Evolutionary conservation across 805 yeast species (phyloP), one percentile per base, ranked within the genome.

Genomic region (Candida saitoana): DNA sequence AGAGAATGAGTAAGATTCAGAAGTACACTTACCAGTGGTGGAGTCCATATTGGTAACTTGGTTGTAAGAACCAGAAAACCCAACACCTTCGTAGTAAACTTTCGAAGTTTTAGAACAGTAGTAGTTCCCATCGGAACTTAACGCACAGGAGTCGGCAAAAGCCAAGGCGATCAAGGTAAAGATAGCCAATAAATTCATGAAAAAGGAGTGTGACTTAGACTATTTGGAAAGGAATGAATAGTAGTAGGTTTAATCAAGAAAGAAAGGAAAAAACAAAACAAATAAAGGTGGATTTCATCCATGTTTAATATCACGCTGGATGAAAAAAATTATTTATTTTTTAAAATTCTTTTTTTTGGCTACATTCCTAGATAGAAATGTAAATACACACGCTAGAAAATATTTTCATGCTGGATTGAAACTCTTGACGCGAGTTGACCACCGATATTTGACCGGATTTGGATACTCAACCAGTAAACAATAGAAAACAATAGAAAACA

Each of bases 41-140:
- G 77, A 80, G 63, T 83, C 80, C 95, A 93, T 90, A 56, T 62
- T 52, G 50, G 90, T 83, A 51, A 93, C 89, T 52, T 84, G 90
- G 54, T 71, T 56, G 72, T 87, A 93, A 17, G 89, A 67, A 52
- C 97, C 96, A 17, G 93, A 76, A 64, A 74, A 87, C 27, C 98
- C 98, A 44, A 93, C 77, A 52, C 80, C 80, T 36, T 71, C 50
- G 73, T 85, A 87, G 45, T 72, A 69, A 46, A 87, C 73, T 48
- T 87, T 90, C 47, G 67, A 56, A 40, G 86, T 86, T 49, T 78
- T 65, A 50, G 77, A 66, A 71, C 97, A 89, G 79, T 84, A 90
- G 74, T 82, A 84, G 73, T 87, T 87, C 52, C 96, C 96, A 49
- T 66, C 75, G 32, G 32, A 24, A 20, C 30, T 20, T n/a, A 36